Conservation (phyloP, 2,329 filamentous ascomycete species). For the Tolypocladium sp. region DNA sequence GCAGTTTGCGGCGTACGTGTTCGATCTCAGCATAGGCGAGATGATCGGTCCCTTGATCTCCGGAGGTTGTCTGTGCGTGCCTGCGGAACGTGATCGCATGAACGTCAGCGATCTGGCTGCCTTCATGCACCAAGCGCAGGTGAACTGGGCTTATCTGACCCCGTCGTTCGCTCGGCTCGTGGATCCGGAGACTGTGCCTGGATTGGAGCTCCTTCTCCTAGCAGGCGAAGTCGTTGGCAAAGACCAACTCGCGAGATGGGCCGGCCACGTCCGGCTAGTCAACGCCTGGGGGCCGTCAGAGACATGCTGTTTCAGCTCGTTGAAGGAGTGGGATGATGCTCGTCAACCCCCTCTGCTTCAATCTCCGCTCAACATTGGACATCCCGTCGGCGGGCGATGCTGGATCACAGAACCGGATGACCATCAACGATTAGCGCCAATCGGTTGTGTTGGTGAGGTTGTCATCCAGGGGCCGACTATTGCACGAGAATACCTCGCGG, state of each 20-base stretch:
- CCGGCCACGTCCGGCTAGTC: constrained; percentile 1
- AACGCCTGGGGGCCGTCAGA: constrained; percentile 8
- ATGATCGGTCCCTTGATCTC: constrained; percentile 1
- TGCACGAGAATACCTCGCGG: constrained; percentile 1
- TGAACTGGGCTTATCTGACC: constrained; percentile 3
- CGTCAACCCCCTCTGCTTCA: background rate
- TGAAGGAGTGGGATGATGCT: background rate
- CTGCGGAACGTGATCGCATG: constrained; percentile 1
- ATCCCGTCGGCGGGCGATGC: background rate
- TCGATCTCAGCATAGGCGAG: constrained; percentile 3
- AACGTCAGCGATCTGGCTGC: background rate
- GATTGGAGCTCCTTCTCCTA: constrained; percentile 1
- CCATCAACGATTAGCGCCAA: background rate
- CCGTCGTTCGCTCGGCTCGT: constrained; percentile 2
- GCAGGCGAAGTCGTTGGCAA: constrained; percentile 2
- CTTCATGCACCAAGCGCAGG: constrained; percentile 1
- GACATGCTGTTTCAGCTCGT: background rate
- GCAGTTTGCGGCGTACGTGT: constrained; percentile 5
- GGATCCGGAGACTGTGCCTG: constrained; percentile 1
- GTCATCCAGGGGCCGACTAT: constrained; percentile 1
- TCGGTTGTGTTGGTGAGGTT: constrained; percentile 4
- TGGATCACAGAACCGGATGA: constrained; percentile 1
- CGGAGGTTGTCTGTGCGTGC: constrained; percentile 5
- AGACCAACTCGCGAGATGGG: constrained; percentile 3
- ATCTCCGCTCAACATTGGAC: constrained; percentile 1